Evolutionary conservation across 2,329 filamentous ascomycete species (phyloP), one percentile per base, ranked within the genome.

Genomic region (Thielaviopsis cerberus): DNA sequence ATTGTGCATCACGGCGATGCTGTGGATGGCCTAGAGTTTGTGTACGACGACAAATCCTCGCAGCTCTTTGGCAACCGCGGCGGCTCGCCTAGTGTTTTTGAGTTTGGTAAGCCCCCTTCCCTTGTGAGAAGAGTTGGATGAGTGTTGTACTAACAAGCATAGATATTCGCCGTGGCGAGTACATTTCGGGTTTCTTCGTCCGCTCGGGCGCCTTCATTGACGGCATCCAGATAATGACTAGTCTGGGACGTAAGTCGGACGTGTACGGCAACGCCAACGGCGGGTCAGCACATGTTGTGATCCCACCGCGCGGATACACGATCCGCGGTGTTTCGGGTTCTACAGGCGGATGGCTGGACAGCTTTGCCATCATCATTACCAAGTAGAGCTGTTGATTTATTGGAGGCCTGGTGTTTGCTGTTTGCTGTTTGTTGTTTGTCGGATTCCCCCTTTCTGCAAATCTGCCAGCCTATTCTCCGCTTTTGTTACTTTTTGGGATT

Each of bases 311-410:
- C 63, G 91, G 91, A 54, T 96, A 92, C 71, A 87, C 77, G 63
- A 84, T 97, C 66, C 90, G 86, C 61, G 92, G 92, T 60, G 77
- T 97, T 62, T 85, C 87, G 11, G 92, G 92, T 59, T 87, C 86
- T 55, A 87, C 82, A 66, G 88, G 77, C 41, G 68, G 78, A 54
- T 94, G 88, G 88, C 73, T 96, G 23, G 88, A 95, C 68, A 86
- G 86, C 3, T 88, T 96, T 68, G 85, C 86, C 8, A 75, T 95
- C 59, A 82, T 97, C 65, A 86, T 73, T 57, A 71, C 57, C 24
- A 60, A 57, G 53, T 62, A 68, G 55, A 27, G 37, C 6, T 4
- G 15, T 34, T 51, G 53, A 23, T 54, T 62, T 57, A 25, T 45
- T 26, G 22, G 51, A 23, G 59, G 58, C 52, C 23, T 54, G 54